Evolutionary conservation across 148 eudicot species (phyloP), one percentile per base, ranked within the genome.

Genomic region (Nepenthes gracilis): DNA sequence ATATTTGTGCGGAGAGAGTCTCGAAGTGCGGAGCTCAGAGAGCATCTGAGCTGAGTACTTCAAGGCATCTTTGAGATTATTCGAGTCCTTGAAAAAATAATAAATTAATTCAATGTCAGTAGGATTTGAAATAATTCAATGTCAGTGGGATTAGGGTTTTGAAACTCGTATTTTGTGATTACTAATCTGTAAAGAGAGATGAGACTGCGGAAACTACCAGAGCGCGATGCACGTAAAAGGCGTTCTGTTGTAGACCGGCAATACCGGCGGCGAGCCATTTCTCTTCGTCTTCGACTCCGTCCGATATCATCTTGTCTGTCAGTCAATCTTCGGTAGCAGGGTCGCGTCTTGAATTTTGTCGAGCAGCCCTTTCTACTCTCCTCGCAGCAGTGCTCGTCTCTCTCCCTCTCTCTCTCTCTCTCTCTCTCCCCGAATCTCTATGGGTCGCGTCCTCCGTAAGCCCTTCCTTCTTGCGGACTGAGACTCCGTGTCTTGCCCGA

Each of bases 21-120:
- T 77, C 10, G 99, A 88, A 52, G 99, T 93, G n/a, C 99, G 91
- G 43, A 93, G 96, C 89, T 93, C 99, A 2, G 99, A 86, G 2
- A 93, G 81, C 99, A 93, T 93, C 83, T 88, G 99, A 52, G 99
- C 95, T 9, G 99, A 88, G 66, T 82, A 93, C 74, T 88, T 93
- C 70, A 93, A 83, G 4, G 96, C 96, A 65, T 93, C 99, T 73
- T 79, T 93, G 34, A 93, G 65, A 86, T 93, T 86, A 67, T 86
- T 86, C 49, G 96, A 81, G 63, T 93, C 99, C 99, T 93, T 62
- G 15, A 23, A 55, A 71, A 57, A 57, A 43, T 40, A 59, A 47
- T 47, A 40, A 40, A 40, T 23, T 23, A 23, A 23, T 23, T 23
- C 23, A 23, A 8, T 40, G 45, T 8, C 45, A 40, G 23, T 23